Conservation (phyloP, 164 flowering plant genomes). For the Magnolia changhungtana region DNA sequence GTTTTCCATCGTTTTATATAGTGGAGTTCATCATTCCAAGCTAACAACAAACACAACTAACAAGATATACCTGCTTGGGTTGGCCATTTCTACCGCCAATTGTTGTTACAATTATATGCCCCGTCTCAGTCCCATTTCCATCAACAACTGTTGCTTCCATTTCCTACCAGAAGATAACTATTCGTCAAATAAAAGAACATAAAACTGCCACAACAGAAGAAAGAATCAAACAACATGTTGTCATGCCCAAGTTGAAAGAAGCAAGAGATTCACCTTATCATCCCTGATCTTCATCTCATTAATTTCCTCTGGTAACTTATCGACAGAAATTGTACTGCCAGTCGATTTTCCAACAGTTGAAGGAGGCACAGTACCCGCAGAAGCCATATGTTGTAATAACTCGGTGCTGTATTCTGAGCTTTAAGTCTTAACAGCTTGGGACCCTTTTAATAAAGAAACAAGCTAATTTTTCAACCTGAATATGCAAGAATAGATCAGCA, state of each 20-base stretch:
- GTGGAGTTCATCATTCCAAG: neutral
- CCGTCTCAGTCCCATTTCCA: conserved; percentile 74
- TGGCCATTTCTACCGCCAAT: conserved; percentile 77
- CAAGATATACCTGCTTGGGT: conserved; percentile 57
- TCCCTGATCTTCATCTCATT: conserved; percentile 69
- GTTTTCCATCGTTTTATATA: too few species aligned
- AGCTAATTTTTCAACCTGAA: neutral
- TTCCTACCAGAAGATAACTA: conserved; percentile 32
- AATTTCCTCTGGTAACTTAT: conserved; percentile 61
- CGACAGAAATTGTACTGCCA: conserved; percentile 39
- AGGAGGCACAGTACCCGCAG: conserved; percentile 33
- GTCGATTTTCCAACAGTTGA: conserved; percentile 28
- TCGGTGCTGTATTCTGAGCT: neutral
- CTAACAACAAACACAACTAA: neutral
- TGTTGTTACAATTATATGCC: conserved; percentile 74
- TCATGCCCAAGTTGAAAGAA: neutral
- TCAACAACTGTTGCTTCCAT: conserved; percentile 68
- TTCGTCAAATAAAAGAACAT: neutral
- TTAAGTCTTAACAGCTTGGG: too few species aligned
- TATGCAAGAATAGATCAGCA: neutral
- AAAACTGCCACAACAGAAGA: neutral
- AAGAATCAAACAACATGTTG: neutral
- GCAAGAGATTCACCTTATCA: conserved; percentile 43
- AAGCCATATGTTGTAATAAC: conserved; percentile 32
- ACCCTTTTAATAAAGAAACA: neutral